Base-by-base conservation (phyloP, 179 eudicot genomes). In the Amaranthus tricolor region DNA sequence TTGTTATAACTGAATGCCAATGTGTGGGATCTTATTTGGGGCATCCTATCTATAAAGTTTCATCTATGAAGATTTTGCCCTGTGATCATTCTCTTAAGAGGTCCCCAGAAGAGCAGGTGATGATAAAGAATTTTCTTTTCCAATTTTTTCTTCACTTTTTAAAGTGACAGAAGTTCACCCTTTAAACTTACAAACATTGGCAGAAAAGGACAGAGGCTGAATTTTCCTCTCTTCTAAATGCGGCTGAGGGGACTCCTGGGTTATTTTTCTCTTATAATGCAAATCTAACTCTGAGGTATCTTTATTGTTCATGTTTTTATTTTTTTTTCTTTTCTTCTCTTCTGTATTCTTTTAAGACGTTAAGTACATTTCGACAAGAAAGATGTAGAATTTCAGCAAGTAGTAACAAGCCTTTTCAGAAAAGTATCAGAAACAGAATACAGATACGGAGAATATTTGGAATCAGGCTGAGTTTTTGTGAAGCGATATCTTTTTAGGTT, bases 201-300 rank as follows among this genome's bases (percentile, higher is more conserved):
- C 97, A 95, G 99, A 95, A 88, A 86, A 88, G 83, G 87, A 87
- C 89, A 92, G 99, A 95, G 76, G 76, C 86, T 14, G 96, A 93
- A 78, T 93, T 86, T 82, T 87, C 88, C 57, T 78, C 81, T 57
- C 83, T 93, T 75, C 82, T 95, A 67, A 86, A 76, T 82, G 79
- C 86, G 68, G 97, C 94, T 54, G 94, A 91, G 86, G 84, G 59
- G 66, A 87, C 96, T 63, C 80, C 85, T 72, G 98, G 98, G 71
- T 81, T 95, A 55, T 93, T 84, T 85, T 93, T 89, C 84, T 95
- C 99, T 7, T 95, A 95, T 79, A 94, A 91, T 82, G 88, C 86
- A 85, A 95, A 95, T 82, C 80, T 93, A 66, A 95, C 98, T 45
- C 81, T 91, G 70, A 91, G 99, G 99, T 93, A 84, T 74, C 51